Evolutionary conservation across 2,329 filamentous ascomycete genomes (phyloP), one percentile per base, ranked within the genome.

Genomic region (Sarocladiaceae sp.): DNA sequence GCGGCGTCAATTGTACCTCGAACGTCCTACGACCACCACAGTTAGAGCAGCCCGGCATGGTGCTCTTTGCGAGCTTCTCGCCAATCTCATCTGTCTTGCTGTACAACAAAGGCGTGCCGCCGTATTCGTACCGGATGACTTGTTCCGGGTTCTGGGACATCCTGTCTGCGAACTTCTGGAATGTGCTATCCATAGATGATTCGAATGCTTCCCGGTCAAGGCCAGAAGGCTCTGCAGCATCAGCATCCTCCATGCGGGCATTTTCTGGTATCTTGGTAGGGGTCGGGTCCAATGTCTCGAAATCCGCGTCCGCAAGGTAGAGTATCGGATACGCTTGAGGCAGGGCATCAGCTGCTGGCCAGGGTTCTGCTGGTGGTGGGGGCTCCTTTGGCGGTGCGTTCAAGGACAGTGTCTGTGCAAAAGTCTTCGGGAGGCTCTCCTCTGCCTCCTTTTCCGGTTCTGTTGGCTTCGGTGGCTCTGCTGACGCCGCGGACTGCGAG

Each of bases 1-100:
- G 85, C 32, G 93, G 93, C 53, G 85, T 90, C 51, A 98, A 70
- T 71, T 98, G 93, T 47, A 95, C 73, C 72, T 98, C 93, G 61
- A 97, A 97, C 12, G 85, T 80, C 50, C 91, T 79, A 41, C 76
- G 71, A 0, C 74, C 77, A 7, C 85, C 84, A 64, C 93, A 98
- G 55, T 80, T 84, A 21, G 66, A 67, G 61, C 93, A 98, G 9
- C 80, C 69, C 1, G 91, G 89, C 21, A 96, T 80, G 2, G 76
- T 69, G 16, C 58, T 54, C 44, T 59, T 58, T 9, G 60, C 58
- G 10, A 96, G 66, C 24, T 80, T 54, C 55, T 79, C 79, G 0
- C 88, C 89, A 1, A 95, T 79, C 0, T 70, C 66, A 57, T 97
- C 93, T 3, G 68, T 74, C 58, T 85, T 84, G 40, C 82, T 85